Evolutionary conservation across 768 basidiomycete genomes (phyloP), one percentile per base, ranked within the genome.

Genomic region (Harrya chromipes): DNA sequence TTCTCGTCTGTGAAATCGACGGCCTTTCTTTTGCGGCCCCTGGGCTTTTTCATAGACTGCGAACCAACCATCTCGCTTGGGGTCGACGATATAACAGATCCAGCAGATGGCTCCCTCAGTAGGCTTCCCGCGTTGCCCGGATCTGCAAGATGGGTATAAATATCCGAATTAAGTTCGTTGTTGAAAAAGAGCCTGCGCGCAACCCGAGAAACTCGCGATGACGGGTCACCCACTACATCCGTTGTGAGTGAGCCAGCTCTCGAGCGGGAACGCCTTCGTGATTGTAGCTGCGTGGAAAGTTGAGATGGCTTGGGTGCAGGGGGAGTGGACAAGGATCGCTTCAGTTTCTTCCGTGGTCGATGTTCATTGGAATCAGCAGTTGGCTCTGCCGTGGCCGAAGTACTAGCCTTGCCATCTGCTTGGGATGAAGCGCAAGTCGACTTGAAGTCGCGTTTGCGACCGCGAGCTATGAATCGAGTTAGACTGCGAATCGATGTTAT

Each of bases 61-160:
- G 53, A 42, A 31, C 34, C 17, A 36, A 38, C 14, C 26, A 27
- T 38, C 14, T 26, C 47, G 14, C 40, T 31, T 29, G 43, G 27
- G 17, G 40, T 36, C 35, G 57, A 47, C 19, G 33, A 21, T 14
- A 43, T 14, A 27, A 47, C 29, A 35, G 58, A 49, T 10, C 19
- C 20, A 37, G 24, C 13, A 10, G 50, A 43, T 17, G 47, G 41
- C 24, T 46, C 52, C 36, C 38, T 48, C 11, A 61, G 40, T 17
- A 63, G 26, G 12, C 27, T 42, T 40, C 48, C 43, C 2, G 40
- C 33, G 11, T 40, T 53, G 29, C 48, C 43, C 3, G 65, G 51
- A 54, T 49, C 65, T 35, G 65, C 65, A 43, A 67, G 54, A 36
- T 65, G 57, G 1, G 42, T 45, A 49, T 67, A 67, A 27, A 69